A percentile compares a stretch with the other conserved stretches of the same genome.
Evolutionary conservation across 73 alveolate species (phyloP).

Genomic region (Paramecium biaurelia): DNA sequence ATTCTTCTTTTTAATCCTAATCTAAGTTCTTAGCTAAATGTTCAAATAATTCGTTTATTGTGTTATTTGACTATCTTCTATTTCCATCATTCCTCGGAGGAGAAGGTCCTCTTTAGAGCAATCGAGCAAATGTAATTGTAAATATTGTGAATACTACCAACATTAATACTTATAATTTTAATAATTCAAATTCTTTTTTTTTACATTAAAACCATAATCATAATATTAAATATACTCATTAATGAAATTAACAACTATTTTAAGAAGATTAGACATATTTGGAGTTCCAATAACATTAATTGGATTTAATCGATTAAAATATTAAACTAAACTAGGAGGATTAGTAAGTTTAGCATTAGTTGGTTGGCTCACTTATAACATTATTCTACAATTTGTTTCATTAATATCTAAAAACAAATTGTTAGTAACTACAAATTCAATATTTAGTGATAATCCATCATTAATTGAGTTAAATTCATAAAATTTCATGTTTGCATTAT

Average conservation of each 20-base stretch:
- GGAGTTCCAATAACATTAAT: neutral
- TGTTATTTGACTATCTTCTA: neutral
- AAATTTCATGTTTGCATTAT: slow-evolving; percentile 15
- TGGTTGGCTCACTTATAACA: slow-evolving; percentile 33
- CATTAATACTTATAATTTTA: neutral
- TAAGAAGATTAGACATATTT: neutral
- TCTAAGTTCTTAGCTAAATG: neutral
- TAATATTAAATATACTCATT: neutral
- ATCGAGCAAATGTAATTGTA: neutral
- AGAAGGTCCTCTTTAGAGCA: neutral
- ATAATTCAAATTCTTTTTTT: neutral
- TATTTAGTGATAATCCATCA: slow-evolving; percentile 25
- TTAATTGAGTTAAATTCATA: neutral
- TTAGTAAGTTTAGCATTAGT: neutral
- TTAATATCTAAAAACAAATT: neutral
- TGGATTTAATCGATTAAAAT: slow-evolving; percentile 17
- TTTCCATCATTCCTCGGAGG: neutral
- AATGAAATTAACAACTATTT: neutral
- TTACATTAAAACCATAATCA: neutral
- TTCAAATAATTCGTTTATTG: neutral
- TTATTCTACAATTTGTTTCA: neutral
- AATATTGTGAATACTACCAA: neutral
- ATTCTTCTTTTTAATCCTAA: neutral
- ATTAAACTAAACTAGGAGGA: neutral
- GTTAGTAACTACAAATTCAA: neutral